phyloP scores from a whole-genome alignment of 345 rosid genomes.

The Garcia nutans region DNA sequence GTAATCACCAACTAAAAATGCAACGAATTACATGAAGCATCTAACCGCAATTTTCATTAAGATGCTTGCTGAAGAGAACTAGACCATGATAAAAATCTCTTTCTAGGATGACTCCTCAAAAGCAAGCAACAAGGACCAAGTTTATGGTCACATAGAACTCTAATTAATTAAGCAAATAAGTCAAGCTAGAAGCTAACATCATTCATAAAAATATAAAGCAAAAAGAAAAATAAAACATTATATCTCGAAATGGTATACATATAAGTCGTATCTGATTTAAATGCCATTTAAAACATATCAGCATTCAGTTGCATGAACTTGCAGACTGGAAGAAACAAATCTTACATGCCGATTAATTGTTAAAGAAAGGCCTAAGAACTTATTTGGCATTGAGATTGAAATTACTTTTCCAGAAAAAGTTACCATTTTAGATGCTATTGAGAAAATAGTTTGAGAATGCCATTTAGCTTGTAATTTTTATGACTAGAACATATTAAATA shows the following conservation, averaged over 20 bases:
- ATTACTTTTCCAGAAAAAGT: too few species aligned
- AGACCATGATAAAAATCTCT: neutral
- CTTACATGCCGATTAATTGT: neutral
- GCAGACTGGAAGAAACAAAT: constrained; percentile 2
- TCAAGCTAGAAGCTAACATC: neutral
- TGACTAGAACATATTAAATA: too few species aligned
- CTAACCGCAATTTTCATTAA: neutral
- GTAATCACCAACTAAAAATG: neutral
- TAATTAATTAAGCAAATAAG: neutral
- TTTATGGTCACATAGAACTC: neutral
- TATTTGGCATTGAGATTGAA: too few species aligned
- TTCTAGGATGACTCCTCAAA: neutral
- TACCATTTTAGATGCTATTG: too few species aligned
- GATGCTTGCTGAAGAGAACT: neutral
- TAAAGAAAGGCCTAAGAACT: neutral
- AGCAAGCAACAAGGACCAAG: neutral
- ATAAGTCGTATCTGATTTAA: neutral
- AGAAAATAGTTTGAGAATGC: too few species aligned
- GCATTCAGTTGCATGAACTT: neutral
- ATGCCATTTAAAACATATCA: neutral
- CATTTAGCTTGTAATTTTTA: too few species aligned
- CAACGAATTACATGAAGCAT: neutral
- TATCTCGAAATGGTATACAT: neutral
- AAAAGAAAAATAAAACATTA: neutral
- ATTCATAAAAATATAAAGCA: neutral